Evolutionary conservation across 208 protist species (phyloP).

Genomic region (Trypanosoma lewisi): DNA sequence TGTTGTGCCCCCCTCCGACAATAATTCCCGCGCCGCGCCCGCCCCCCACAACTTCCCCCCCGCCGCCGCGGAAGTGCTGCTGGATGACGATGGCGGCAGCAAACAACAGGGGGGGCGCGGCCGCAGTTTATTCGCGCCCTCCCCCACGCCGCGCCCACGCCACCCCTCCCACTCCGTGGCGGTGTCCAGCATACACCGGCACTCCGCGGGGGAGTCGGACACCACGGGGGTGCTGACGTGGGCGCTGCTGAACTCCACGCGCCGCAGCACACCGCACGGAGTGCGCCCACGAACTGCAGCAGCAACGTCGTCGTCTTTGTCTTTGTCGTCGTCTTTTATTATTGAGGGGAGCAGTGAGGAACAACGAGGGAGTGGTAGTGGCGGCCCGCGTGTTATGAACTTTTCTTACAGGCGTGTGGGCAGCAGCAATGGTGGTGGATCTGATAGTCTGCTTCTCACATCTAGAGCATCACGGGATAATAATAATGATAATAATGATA

Average conservation of each 20-base stretch:
- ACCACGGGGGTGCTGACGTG: conserved; percentile 14
- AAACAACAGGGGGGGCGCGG: too few relatives aligned
- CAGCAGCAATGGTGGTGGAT: neutral
- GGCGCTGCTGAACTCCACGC: neutral
- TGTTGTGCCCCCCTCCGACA: too few relatives aligned
- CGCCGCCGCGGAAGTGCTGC: too few relatives aligned
- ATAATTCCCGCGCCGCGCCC: too few relatives aligned
- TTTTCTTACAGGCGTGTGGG: neutral
- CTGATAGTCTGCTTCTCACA: neutral
- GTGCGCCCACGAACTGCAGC: neutral
- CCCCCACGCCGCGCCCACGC: too few relatives aligned
- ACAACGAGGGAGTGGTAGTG: too few relatives aligned
- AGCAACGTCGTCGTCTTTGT: neutral
- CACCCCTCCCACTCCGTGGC: neutral
- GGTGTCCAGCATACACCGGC: conserved; percentile 25
- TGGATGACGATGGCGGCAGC: too few relatives aligned
- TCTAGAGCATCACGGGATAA: neutral
- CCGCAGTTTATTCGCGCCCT: too few relatives aligned
- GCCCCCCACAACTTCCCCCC: too few relatives aligned
- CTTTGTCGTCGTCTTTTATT: neutral
- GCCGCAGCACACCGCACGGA: neutral
- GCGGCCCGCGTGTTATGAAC: neutral
- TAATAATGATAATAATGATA: neutral
- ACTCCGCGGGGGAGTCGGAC: conserved; percentile 7
- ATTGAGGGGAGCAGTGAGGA: neutral